Evolutionary conservation across 129 eudicot species (phyloP).

Genomic region (Dittrichia graveolens): DNA sequence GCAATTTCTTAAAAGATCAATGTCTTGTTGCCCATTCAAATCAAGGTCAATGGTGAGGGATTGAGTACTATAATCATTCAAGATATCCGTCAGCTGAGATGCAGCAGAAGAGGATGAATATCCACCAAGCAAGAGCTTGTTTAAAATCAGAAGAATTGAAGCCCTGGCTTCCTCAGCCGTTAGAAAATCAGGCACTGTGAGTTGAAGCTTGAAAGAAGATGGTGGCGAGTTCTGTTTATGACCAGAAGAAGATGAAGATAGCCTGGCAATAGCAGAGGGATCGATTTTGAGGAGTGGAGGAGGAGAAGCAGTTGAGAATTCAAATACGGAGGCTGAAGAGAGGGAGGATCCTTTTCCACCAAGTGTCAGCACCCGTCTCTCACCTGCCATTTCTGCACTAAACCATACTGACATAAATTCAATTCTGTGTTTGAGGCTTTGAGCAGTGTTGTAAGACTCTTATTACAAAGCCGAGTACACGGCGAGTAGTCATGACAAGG

Average conservation of each 20-base stretch:
- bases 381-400: constrained; percentile 38
- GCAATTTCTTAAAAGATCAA: constrained; percentile 23
- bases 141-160: constrained; percentile 41
- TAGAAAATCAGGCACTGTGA: constrained; percentile 43
- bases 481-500: too few species aligned
- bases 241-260: constrained; percentile 39
- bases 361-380: constrained; percentile 40
- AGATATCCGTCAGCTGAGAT: constrained; percentile 41
- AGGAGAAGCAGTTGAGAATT: constrained; percentile 42
- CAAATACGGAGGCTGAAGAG: constrained; percentile 50
- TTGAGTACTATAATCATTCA: constrained; percentile 24
- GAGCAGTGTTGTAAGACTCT: too few species aligned
- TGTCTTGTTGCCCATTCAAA: constrained; percentile 12
- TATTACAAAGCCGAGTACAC: too few species aligned
- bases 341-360: constrained; percentile 76
- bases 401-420: neutral
- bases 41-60: constrained; percentile 14
- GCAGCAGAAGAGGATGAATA: constrained; percentile 37
- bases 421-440: too few species aligned
- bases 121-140: constrained; percentile 41
- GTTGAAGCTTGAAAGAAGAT: constrained; percentile 24
- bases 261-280: constrained; percentile 52
- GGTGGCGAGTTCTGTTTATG: constrained; percentile 17
- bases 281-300: constrained; percentile 48
- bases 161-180: constrained; percentile 50